Evolutionary conservation across 2,329 filamentous ascomycete genomes (phyloP), one percentile per base, ranked within the genome.

Genomic region (Colletotrichum australisinense): DNA sequence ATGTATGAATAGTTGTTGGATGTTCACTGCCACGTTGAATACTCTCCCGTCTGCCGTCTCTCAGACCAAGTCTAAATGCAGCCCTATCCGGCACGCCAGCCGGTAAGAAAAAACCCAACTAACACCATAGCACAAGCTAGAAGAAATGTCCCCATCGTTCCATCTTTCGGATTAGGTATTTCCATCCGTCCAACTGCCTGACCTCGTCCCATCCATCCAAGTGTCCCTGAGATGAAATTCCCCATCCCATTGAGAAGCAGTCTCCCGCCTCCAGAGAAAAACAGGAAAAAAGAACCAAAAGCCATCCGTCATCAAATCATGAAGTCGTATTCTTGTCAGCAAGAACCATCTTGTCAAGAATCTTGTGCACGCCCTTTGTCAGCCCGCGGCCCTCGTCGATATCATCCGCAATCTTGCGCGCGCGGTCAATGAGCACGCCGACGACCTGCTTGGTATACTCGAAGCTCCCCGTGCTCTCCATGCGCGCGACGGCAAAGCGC

Each of bases 391-490:
- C 90, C 14, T 86, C 85, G 77, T 94, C 93, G 57, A 95, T 86
- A 49, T 89, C 89, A 55, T 92, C 87, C 19, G 93, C 89, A 79
- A 93, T 83, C 75, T 84, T 86, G 68, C 89, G 85, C 24, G 93
- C 93, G 72, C 92, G 88, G 74, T 88, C 88, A 57, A 91, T 88
- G 75, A 96, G 84, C 42, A 92, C 88, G 16, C 81, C 79, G 11
- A 95, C 82, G 1, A 95, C 93, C 63, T 89, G 86, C 72, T 91
- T 88, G 19, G 94, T 96, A 81, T 98, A 98, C 66, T 92, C 92
- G 80, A 99, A 98, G 80, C 93, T 97, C 49, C 95, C 95, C 1
- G 93, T 97, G 75, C 89, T 87, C 82, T 98, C 92, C 95, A 99
- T 97, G 81, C 98, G 97, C 58, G 88, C 88, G 24, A 98, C 92